phyloP scores from a whole-genome alignment of 2,329 filamentous ascomycete genomes.

The Aspergillus niger region DNA sequence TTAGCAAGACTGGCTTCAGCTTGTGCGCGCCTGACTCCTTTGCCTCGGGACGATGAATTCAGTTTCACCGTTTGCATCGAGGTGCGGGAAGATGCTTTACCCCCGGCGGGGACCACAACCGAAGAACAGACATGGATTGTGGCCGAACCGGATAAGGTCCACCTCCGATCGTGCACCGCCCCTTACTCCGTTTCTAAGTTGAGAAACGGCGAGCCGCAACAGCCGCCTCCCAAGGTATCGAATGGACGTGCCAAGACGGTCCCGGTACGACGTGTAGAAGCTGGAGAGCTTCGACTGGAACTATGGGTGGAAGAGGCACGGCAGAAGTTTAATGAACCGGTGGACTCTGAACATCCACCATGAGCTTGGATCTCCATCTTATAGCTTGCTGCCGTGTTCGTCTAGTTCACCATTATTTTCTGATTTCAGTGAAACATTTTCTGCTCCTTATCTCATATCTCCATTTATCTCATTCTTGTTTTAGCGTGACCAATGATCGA shows the following conservation, averaged over 20 bases:
- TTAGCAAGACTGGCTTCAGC: conserved; percentile 48
- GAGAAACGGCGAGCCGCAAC: conserved; percentile 39
- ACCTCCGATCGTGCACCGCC: conserved; percentile 42
- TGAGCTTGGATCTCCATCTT: conserved; percentile 25
- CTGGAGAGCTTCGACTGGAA: conserved; percentile 67
- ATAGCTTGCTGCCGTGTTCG: conserved; percentile 11
- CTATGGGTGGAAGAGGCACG: conserved; percentile 69
- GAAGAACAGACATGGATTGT: conserved; percentile 63
- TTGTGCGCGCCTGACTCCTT: conserved; percentile 45
- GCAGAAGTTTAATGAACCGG: conserved; percentile 52
- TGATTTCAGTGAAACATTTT: conserved; percentile 16
- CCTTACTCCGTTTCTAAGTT: conserved; percentile 43
- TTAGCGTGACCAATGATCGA: conserved; percentile 46
- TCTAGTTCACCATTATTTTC: conserved; percentile 18
- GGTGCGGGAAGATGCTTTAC: conserved; percentile 48
- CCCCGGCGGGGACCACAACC: conserved; percentile 49
- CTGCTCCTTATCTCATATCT: conserved; percentile 23
- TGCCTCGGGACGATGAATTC: conserved; percentile 51
- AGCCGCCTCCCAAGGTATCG: conserved; percentile 35
- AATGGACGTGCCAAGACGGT: conserved; percentile 58
- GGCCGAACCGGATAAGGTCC: conserved; percentile 52
- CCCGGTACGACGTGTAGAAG: conserved; percentile 64
- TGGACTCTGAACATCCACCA: conserved; percentile 40
- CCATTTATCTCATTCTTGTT: conserved; percentile 36
- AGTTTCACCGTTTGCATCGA: conserved; percentile 54